phyloP scores from a whole-genome alignment of 306 rosid genomes.

The Lathyrus tuberosus region DNA sequence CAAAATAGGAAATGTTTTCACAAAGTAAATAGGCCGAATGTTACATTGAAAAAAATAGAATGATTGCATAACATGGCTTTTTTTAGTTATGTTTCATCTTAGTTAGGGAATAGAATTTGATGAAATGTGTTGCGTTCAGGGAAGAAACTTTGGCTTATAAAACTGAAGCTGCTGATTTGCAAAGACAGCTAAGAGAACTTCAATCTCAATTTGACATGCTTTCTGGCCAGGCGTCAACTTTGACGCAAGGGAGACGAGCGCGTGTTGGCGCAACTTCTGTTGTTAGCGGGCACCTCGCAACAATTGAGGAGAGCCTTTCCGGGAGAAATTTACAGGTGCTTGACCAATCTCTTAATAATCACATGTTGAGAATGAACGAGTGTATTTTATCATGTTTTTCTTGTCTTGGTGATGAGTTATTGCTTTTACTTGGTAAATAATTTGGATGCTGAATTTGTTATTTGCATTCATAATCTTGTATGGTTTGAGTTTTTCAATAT shows the following conservation, averaged over 20 bases:
- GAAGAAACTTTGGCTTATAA: conserved; percentile 77
- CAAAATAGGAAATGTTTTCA: too few relatives aligned
- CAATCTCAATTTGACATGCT: conserved; percentile 90
- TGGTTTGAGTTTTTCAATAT: conserved; percentile 20
- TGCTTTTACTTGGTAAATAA: not conserved
- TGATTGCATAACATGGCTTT: too few relatives aligned
- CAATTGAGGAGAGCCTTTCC: conserved; percentile 79
- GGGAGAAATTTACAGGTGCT: conserved; percentile 84
- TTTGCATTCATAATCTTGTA: not conserved
- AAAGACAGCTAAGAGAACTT: conserved; percentile 69
- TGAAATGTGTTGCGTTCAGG: conserved; percentile 47
- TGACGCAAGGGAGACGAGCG: conserved; percentile 91
- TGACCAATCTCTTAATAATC: not conserved
- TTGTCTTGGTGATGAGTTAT: not conserved
- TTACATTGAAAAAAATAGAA: too few relatives aligned
- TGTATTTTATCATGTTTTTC: not conserved
- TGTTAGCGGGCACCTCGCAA: conserved; percentile 82
- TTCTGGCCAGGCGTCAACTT: conserved; percentile 71
- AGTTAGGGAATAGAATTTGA: not conserved
- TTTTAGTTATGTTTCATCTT: not conserved
- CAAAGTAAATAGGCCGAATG: too few relatives aligned
- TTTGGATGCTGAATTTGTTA: not conserved
- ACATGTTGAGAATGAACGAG: not conserved
- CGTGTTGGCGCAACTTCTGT: conserved; percentile 92
- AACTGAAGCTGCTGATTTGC: conserved; percentile 78